Conservation (phyloP, 305 asterid species). For the Coffea humblotiana region DNA sequence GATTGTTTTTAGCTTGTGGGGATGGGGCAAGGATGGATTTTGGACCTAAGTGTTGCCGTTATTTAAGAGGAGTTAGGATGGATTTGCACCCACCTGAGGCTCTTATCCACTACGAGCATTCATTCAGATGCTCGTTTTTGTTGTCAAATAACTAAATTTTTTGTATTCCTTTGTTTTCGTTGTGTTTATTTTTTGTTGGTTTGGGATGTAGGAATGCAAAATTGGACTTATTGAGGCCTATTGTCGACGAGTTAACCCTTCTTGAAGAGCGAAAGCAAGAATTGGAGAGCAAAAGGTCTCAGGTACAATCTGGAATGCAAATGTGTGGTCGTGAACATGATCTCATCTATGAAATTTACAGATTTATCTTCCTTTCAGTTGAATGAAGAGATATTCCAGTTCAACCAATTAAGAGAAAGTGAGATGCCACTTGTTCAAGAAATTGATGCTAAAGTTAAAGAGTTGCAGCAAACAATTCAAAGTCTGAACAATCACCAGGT, state of each 20-base stretch:
- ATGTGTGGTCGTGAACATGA: neutral
- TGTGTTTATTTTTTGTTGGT: constrained; percentile 1
- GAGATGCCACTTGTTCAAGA: constrained; percentile 78
- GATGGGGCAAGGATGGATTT: neutral
- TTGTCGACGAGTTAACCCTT: constrained; percentile 47
- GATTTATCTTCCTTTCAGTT: constrained; percentile 41
- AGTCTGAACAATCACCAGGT: constrained; percentile 80
- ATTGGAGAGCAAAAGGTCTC: constrained; percentile 48
- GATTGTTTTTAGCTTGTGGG: neutral
- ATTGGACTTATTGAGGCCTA: constrained; percentile 44
- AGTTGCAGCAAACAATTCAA: constrained; percentile 59
- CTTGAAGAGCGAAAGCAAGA: constrained; percentile 49
- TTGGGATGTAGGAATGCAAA: constrained; percentile 41
- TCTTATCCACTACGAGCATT: neutral
- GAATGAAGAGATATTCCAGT: constrained; percentile 56
- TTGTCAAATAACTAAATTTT: neutral
- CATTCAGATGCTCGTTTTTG: neutral
- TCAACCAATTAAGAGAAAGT: constrained; percentile 53
- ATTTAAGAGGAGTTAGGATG: neutral
- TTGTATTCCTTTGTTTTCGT: neutral
- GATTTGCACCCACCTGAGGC: neutral
- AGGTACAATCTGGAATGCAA: constrained; percentile 40
- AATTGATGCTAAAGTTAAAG: constrained; percentile 56
- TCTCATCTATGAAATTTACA: constrained; percentile 11
- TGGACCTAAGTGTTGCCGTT: neutral